phyloP scores from a whole-genome alignment of 148 eudicot genomes.

The Amaranthus hypochondriacus region DNA sequence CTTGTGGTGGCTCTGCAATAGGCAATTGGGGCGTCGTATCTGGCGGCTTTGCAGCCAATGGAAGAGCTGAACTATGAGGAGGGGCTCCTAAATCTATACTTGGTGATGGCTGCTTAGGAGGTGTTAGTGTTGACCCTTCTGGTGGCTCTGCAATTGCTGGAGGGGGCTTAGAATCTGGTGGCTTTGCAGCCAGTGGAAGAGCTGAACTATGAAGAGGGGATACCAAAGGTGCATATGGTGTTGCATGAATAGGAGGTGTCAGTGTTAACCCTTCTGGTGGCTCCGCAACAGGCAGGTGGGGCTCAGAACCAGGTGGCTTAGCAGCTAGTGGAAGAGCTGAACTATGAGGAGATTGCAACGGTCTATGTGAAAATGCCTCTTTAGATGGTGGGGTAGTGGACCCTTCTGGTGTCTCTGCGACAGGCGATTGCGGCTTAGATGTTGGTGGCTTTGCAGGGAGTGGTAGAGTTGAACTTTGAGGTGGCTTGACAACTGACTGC shows the following conservation, averaged over 20 bases:
- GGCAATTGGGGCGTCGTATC: slow-evolving; percentile 11
- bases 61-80: slow-evolving; percentile 22
- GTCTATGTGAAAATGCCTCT: slow-evolving; percentile 10
- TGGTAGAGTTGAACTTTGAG: slow-evolving; percentile 21
- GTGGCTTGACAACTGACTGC: slow-evolving; percentile 15
- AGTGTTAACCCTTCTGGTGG: too few relatives aligned
- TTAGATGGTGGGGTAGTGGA: slow-evolving; percentile 7
- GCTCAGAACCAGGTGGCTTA: neutral
- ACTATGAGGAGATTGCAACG: slow-evolving; percentile 14
- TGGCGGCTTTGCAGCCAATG: slow-evolving; percentile 23
- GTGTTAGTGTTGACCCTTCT: too few relatives aligned
- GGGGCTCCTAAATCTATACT: neutral
- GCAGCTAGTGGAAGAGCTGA: slow-evolving; percentile 14
- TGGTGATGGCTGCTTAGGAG: too few relatives aligned
- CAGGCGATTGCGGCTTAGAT: slow-evolving; percentile 4
- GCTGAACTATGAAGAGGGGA: slow-evolving; percentile 14
- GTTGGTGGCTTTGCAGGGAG: slow-evolving; percentile 15
- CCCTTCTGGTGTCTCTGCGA: slow-evolving; percentile 14
- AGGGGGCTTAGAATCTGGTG: too few relatives aligned
- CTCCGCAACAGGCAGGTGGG: too few relatives aligned
- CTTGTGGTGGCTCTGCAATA: slow-evolving; percentile 18
- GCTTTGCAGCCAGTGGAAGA: slow-evolving; percentile 9
- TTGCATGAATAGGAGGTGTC: too few relatives aligned
- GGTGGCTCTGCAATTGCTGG: too few relatives aligned
- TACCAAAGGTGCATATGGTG: too few relatives aligned